phyloP scores from a whole-genome alignment of 2,329 filamentous ascomycete species.

The Cephalotrichum gorgonifer region DNA sequence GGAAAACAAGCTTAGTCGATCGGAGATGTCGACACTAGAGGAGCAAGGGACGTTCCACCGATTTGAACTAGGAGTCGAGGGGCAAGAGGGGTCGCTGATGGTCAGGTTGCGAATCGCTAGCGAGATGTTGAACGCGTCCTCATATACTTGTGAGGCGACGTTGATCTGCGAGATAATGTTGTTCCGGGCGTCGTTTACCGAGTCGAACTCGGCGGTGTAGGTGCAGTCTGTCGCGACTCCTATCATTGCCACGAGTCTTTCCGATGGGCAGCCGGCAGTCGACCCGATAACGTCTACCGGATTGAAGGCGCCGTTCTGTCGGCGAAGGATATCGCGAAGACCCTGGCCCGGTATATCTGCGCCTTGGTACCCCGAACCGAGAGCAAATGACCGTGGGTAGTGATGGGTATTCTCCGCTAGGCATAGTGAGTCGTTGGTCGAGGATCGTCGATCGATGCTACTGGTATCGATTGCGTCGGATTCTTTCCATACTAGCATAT shows the following conservation, averaged over 20 bases:
- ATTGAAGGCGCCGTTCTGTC: conserved; percentile 66
- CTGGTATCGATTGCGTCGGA: conserved; percentile 67
- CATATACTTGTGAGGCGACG: conserved; percentile 76
- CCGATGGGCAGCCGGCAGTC: conserved; percentile 70
- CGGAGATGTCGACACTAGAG: neutral
- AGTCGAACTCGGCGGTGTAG: conserved; percentile 65
- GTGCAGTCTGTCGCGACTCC: conserved; percentile 90
- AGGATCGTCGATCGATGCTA: conserved; percentile 61
- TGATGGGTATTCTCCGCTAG: conserved; percentile 26
- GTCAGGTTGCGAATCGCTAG: conserved; percentile 81
- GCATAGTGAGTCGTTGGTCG: conserved; percentile 61
- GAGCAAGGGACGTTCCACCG: conserved; percentile 22
- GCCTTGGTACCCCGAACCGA: conserved; percentile 12
- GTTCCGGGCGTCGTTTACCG: conserved; percentile 45
- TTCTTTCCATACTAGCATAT: conserved; percentile 86
- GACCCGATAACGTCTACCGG: conserved; percentile 68
- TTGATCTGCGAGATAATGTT: conserved; percentile 83
- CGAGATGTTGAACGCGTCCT: conserved; percentile 88
- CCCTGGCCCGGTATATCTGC: too few relatives aligned
- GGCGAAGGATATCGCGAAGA: conserved; percentile 61
- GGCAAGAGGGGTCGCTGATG: conserved; percentile 65
- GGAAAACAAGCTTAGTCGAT: neutral
- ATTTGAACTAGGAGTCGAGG: conserved; percentile 51
- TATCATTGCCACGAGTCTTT: conserved; percentile 80
- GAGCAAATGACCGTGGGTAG: conserved; percentile 56